phyloP scores from a whole-genome alignment of 2,329 filamentous ascomycete genomes.

The Aspergillus quadricinctus region DNA sequence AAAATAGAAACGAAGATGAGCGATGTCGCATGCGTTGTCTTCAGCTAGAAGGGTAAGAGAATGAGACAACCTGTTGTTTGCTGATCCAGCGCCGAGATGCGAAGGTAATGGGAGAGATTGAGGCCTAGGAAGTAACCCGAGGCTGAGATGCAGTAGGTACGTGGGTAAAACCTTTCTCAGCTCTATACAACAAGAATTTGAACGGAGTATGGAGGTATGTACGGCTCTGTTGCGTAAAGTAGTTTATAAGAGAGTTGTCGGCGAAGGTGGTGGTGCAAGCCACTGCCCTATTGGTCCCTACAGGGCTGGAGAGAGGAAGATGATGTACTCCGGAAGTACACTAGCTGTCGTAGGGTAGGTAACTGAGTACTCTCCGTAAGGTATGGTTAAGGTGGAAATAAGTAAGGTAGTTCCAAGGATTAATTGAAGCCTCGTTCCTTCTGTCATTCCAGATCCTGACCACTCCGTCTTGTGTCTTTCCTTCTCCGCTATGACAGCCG shows the following conservation, averaged over 20 bases:
- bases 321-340: background rate
- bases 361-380: background rate
- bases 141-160: conserved; percentile 1
- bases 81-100: background rate
- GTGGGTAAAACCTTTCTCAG: background rate
- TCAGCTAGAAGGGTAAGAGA: background rate
- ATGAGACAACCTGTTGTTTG: background rate
- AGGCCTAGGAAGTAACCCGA: conserved; percentile 1
- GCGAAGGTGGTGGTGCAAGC: conserved; percentile 16
- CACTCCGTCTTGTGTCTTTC: background rate
- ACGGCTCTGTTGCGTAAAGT: background rate
- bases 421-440: background rate
- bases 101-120: background rate
- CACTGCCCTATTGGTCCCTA: conserved; percentile 18
- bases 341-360: background rate
- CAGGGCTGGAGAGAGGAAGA: conserved; percentile 12
- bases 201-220: background rate
- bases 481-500: background rate
- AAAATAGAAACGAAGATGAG: conserved; percentile 7
- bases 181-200: background rate
- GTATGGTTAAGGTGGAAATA: background rate
- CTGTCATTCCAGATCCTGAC: background rate
- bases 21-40: conserved; percentile 9
- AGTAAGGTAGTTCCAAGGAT: background rate
- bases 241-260: conserved; percentile 1